Conservation (phyloP, 495 filamentous ascomycete species). For the Aspergillus bertholletiae region DNA sequence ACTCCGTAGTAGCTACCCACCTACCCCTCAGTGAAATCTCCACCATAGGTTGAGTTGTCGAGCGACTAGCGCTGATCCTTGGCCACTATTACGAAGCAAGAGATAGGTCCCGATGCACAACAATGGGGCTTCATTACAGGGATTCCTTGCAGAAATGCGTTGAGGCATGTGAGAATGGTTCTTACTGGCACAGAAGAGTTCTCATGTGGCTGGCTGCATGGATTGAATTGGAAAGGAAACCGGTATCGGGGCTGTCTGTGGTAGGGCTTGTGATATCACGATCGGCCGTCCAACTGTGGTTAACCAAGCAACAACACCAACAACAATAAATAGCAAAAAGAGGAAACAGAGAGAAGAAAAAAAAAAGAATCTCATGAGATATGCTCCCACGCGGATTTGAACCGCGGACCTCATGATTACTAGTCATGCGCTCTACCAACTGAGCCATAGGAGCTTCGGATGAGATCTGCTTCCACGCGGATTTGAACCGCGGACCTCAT, state of each 20-base stretch:
- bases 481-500: slow-evolving; percentile 6
- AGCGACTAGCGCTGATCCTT: neutral
- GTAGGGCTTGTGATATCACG: too few relatives aligned
- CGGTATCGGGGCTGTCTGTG: too few relatives aligned
- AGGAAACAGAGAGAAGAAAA: neutral
- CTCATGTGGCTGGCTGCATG: too few relatives aligned
- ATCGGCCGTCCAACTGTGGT: too few relatives aligned
- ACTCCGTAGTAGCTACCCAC: neutral
- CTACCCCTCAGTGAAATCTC: neutral
- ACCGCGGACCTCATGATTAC: too few relatives aligned
- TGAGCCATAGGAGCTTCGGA: too few relatives aligned
- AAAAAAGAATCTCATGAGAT: neutral
- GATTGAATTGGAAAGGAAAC: too few relatives aligned
- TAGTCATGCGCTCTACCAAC: too few relatives aligned
- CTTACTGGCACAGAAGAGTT: too few relatives aligned
- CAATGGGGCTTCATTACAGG: neutral
- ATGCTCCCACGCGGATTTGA: too few relatives aligned
- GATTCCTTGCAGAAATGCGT: neutral
- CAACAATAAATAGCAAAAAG: neutral
- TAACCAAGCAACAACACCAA: too few relatives aligned
- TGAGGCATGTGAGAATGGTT: too few relatives aligned
- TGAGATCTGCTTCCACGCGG: neutral
- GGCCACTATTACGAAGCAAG: neutral
- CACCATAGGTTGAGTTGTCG: neutral
- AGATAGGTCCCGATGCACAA: neutral